phyloP scores from a whole-genome alignment of 768 basidiomycete genomes.

The Lentinula lateritia region DNA sequence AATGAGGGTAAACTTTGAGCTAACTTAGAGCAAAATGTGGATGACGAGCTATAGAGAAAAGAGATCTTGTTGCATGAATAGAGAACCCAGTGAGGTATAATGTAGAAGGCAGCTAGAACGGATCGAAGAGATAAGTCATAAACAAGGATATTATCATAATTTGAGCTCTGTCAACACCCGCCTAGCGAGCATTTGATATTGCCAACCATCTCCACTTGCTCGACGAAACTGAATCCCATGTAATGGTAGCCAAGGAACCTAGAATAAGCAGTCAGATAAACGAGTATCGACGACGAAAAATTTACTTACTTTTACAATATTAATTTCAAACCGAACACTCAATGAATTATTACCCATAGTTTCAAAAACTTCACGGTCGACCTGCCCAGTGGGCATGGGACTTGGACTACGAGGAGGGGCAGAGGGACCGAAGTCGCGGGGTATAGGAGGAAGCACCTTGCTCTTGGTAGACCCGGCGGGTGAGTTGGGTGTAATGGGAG shows the following conservation, averaged over 20 bases:
- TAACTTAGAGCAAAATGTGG: background rate
- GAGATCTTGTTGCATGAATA: constrained; percentile 4
- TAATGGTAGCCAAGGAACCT: constrained; percentile 91
- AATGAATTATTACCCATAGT: constrained; percentile 70
- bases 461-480: constrained; percentile 36
- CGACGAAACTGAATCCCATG: constrained; percentile 96
- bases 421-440: constrained; percentile 52
- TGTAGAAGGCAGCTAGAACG: background rate
- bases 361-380: constrained; percentile 66
- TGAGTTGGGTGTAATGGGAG: constrained; percentile 13
- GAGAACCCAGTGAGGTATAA: background rate
- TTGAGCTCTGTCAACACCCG: constrained; percentile 86
- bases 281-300: background rate
- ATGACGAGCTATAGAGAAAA: background rate
- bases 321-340: constrained; percentile 94
- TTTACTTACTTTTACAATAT: constrained; percentile 83
- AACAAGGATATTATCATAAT: constrained; percentile 41
- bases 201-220: constrained; percentile 88
- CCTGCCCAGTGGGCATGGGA: constrained; percentile 61
- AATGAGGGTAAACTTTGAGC: constrained; percentile 1
- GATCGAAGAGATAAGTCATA: background rate
- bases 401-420: constrained; percentile 39
- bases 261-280: background rate
- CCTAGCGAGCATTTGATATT: constrained; percentile 93
- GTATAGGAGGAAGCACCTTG: constrained; percentile 76